Evolutionary conservation across 164 flowering plant species (phyloP), one percentile per base, ranked within the genome.

Genomic region (Annona cherimola): DNA sequence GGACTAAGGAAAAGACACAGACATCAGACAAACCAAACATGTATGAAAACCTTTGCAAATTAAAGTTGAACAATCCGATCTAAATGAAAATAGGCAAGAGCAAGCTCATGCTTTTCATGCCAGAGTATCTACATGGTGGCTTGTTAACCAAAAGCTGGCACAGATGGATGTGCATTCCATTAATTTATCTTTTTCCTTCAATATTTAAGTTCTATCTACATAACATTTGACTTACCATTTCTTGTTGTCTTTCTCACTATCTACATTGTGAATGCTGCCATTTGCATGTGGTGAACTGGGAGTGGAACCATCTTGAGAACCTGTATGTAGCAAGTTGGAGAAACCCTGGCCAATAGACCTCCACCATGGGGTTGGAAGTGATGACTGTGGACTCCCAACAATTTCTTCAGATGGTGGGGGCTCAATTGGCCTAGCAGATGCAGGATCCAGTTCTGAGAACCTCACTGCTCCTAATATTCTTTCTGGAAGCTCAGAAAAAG

Each of bases 401-500:
- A 67, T 79, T 12, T 61, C 83, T 61, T 68, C 78, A 79, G 89
- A 80, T 8, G 87, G 71, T 14, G 68, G 61, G 7, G 55, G 66
- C 40, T 71, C 74, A 45, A 83, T 43, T 26, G 76, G 65, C 79
- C 61, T 66, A 35, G 98, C 98, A 54, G 90, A 86, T 59, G 84
- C 86, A 8, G 94, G 89, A 67, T 88, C 80, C 70, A 94, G 79
- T 73, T 87, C 91, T 2, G 97, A 92, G 74, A 94, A 94, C 77
- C 96, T 84, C 3, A 94, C 76, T 61, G 94, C 98, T 74, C 97
- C 97, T 66, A 94, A 76, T 55, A 94, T 79, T 71, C 76, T 74
- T 75, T 94, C 98, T 1, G 98, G 98, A 69, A 94, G 93, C 79
- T 94, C 97, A 18, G 86, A 63, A 11, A 89, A 89, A 39, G 81